Conservation (phyloP, 1,284 basidiomycete species). For the Erythrobasidium hasegawianum region DNA sequence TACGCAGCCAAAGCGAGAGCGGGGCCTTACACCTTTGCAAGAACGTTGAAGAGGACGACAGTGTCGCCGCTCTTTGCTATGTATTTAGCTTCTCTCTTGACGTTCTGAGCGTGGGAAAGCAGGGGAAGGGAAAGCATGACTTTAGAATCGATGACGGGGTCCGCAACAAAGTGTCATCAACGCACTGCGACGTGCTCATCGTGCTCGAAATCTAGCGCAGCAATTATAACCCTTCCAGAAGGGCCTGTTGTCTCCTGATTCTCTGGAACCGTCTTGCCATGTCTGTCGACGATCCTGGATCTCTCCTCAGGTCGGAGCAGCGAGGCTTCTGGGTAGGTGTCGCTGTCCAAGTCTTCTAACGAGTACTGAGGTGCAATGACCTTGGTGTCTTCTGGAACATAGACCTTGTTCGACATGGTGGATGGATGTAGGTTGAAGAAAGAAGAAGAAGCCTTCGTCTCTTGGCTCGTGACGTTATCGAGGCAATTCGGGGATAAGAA, state of each 20-base stretch:
- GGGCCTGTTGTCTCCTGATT: not conserved
- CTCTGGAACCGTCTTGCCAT: conserved; percentile 13
- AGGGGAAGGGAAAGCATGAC: not conserved
- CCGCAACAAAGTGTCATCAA: not conserved
- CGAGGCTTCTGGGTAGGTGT: conserved; percentile 4
- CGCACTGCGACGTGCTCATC: conserved; percentile 23
- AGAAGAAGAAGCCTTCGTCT: not conserved
- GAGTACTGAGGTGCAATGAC: conserved; percentile 2
- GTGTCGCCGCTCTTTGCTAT: conserved; percentile 22
- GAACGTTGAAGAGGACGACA: conserved; percentile 29
- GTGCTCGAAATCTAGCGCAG: conserved; percentile 19
- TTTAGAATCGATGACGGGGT: not conserved
- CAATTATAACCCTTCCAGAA: conserved; percentile 16
- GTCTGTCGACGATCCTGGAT: conserved; percentile 12
- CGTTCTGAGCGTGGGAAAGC: not conserved
- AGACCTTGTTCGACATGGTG: not conserved
- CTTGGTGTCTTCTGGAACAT: conserved; percentile 10
- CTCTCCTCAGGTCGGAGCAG: not conserved
- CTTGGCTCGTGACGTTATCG: no score
- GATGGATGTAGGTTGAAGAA: not conserved
- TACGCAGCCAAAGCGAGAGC: no score
- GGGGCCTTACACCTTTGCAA: conserved; percentile 16
- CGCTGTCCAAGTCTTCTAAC: conserved; percentile 18
- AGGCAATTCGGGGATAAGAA: no score
- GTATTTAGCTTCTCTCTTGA: conserved; percentile 8